These are phyloP conservation scores for Colletotrichum somersetense DNA, from an alignment of 2,329 filamentous ascomycete species.

Conservation along the genomic window DNA sequence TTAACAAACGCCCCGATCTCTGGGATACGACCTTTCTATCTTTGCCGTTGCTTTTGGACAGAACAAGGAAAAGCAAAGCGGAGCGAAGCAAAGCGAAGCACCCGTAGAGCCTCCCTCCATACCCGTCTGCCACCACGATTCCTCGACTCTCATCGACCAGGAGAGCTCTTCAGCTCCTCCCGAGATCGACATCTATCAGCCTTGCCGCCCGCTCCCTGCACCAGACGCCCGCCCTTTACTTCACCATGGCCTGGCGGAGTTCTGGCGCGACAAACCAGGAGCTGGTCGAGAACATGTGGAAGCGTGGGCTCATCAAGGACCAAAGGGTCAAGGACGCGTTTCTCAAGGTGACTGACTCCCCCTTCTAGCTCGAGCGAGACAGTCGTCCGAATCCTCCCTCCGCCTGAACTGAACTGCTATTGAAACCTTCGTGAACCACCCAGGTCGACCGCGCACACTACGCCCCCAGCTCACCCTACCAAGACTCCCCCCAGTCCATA, in stretches of 20 bases:
- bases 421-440: not conserved
- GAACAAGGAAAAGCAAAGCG: not conserved
- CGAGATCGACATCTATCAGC: not conserved
- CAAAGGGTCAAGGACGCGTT: constrained; percentile 83
- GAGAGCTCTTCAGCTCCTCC: constrained; percentile 37
- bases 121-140: constrained; percentile 28
- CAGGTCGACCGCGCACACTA: constrained; percentile 93
- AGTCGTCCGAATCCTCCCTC: not conserved
- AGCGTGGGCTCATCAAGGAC: constrained; percentile 79
- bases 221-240: not conserved
- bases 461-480: constrained; percentile 77
- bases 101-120: not conserved
- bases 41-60: not conserved
- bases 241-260: constrained; percentile 89
- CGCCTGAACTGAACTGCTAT: not conserved
- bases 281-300: constrained; percentile 82
- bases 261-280: constrained; percentile 80
- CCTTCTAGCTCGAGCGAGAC: not conserved
- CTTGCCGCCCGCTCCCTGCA: constrained; percentile 17
- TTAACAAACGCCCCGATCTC: not conserved
- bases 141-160: not conserved
- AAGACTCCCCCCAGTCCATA: constrained; percentile 68
- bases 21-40: not conserved
- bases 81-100: not conserved
- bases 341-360: constrained; percentile 70